phyloP scores from a whole-genome alignment of 805 yeast genomes.

The Debaryomyces prosopidis region DNA sequence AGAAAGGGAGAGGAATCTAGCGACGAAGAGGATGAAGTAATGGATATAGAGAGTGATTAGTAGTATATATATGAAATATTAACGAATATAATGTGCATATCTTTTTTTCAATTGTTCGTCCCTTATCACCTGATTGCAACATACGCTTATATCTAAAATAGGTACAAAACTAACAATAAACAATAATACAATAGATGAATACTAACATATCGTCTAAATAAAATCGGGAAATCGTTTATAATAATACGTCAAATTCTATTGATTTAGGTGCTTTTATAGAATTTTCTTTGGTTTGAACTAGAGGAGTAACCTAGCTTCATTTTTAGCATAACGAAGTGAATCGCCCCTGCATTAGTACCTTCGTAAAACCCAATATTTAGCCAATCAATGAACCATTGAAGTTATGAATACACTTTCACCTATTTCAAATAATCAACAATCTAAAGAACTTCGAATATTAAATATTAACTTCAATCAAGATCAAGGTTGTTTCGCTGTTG shows the following conservation, averaged over 20 bases:
- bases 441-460: conserved; percentile 26
- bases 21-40: conserved; percentile 53
- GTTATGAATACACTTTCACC: conserved; percentile 22
- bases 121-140: background rate
- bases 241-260: too few species aligned
- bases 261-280: too few species aligned
- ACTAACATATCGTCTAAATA: background rate
- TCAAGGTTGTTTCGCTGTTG: conserved; percentile 83
- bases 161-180: background rate
- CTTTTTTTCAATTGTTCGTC: too few species aligned
- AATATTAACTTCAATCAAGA: conserved; percentile 83
- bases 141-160: background rate
- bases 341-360: background rate
- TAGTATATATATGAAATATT: background rate
- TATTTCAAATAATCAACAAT: conserved; percentile 6
- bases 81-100: too few species aligned
- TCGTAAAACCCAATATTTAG: background rate
- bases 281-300: too few species aligned
- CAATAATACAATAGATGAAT: background rate
- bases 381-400: background rate
- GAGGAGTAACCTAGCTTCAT: too few species aligned
- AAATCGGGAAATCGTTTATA: background rate
- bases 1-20: conserved; percentile 49
- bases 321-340: background rate
- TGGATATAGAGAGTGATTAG: conserved; percentile 62